Percentiles rank a stretch among this genome's conserved stretches.
Evolutionary conservation across 805 yeast species (phyloP).

Genomic region (Groenewaldozyma salmanticensis): DNA sequence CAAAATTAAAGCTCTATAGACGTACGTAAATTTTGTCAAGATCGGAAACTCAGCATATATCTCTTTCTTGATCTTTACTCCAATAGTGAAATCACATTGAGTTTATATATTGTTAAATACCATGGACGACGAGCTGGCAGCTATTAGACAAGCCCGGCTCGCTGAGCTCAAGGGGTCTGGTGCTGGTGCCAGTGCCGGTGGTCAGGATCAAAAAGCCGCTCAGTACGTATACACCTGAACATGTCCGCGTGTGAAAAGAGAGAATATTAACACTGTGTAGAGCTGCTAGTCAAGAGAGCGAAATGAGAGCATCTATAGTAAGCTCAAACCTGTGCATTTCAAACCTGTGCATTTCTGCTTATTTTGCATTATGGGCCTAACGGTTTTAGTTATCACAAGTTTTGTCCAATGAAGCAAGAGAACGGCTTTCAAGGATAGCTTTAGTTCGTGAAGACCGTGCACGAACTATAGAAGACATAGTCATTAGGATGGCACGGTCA

Average conservation of each 20-base stretch:
- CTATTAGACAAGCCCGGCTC: conserved; percentile 87
- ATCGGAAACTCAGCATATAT: no score
- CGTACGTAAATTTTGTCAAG: no score
- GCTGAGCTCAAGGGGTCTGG: conserved; percentile 55
- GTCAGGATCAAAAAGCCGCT: background rate
- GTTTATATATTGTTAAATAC: no score
- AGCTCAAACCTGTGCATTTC: conserved; percentile 4
- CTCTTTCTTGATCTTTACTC: no score
- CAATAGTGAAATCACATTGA: no score
- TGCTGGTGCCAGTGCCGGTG: conserved; percentile 1
- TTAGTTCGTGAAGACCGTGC: conserved; percentile 91
- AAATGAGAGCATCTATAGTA: conserved; percentile 29
- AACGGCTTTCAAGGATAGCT: conserved; percentile 74
- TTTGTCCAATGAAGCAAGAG: conserved; percentile 75
- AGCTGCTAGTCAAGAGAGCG: conserved; percentile 25
- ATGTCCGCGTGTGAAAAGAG: background rate
- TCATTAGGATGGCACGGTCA: conserved; percentile 58
- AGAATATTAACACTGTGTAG: background rate
- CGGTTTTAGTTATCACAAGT: conserved; percentile 48
- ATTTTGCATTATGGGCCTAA: background rate
- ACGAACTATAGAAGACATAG: conserved; percentile 67
- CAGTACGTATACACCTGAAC: conserved; percentile 3
- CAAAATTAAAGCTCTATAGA: no score
- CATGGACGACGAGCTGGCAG: conserved; percentile 86
- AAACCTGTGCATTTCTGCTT: background rate